phyloP scores from a whole-genome alignment of 352 stramenopile species.

The Phytophthora sansomeana region DNA sequence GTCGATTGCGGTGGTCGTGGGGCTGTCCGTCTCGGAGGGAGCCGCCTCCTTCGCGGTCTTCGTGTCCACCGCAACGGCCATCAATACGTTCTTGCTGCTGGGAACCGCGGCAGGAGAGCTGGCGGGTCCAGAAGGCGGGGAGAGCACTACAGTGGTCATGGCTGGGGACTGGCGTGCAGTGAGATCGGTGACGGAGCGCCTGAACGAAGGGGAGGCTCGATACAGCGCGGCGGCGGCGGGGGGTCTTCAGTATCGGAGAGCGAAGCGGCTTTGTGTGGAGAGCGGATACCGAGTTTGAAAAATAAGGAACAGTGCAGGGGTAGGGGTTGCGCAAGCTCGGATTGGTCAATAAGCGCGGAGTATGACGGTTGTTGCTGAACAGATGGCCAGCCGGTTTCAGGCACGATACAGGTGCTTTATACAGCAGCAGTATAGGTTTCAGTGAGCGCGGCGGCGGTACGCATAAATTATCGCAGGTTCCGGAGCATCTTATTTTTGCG shows the following conservation, averaged over 20 bases:
- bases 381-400: not conserved
- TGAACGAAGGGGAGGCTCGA: slow-evolving; percentile 11
- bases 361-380: slow-evolving; percentile 8
- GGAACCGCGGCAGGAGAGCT: slow-evolving; percentile 32
- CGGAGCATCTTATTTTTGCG: slow-evolving; percentile 19
- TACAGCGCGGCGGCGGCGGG: not conserved
- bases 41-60: slow-evolving; percentile 17
- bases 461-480: not conserved
- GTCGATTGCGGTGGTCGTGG: slow-evolving; percentile 31
- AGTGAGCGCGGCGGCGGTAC: not conserved
- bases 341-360: slow-evolving; percentile 11
- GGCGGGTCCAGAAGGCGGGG: slow-evolving; percentile 37
- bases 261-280: slow-evolving; percentile 23
- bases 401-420: not conserved
- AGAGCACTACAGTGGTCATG: slow-evolving; percentile 69
- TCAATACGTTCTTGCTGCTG: slow-evolving; percentile 28
- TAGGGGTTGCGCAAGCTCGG: not conserved
- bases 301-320: slow-evolving; percentile 21
- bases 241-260: slow-evolving; percentile 12
- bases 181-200: not conserved
- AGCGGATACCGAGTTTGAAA: slow-evolving; percentile 33
- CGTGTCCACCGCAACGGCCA: slow-evolving; percentile 29
- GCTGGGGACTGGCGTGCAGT: not conserved
- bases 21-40: slow-evolving; percentile 27
- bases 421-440: not conserved